Conservation (phyloP, 2,329 filamentous ascomycete genomes). For the Didymella pinodella region DNA sequence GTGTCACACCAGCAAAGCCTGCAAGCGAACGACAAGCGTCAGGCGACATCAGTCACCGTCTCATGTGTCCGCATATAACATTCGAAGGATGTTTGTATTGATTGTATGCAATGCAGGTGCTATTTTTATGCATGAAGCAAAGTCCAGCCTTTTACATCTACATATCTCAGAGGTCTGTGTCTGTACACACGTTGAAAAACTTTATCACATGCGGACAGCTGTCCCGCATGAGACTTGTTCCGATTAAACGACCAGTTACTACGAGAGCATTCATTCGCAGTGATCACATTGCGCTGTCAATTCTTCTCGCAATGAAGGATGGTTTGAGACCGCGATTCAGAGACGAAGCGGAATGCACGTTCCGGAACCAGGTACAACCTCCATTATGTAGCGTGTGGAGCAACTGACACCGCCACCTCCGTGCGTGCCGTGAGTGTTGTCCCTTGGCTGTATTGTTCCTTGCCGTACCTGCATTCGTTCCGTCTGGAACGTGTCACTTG, state of each 20-base stretch:
- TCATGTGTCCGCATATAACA: slow-evolving; percentile 14
- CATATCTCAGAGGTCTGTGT: background rate
- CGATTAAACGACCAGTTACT: background rate
- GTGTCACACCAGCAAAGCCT: slow-evolving; percentile 26
- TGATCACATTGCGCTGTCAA: background rate
- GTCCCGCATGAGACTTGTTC: background rate
- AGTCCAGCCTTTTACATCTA: background rate
- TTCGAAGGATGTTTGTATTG: slow-evolving; percentile 1
- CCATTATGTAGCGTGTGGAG: slow-evolving; percentile 5
- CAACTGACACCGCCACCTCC: slow-evolving; percentile 20
- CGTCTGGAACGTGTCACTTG: background rate
- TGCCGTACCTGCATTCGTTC: slow-evolving; percentile 1
- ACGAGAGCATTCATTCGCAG: background rate
- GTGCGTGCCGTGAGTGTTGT: slow-evolving; percentile 12
- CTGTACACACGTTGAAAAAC: too few species aligned
- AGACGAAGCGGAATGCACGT: slow-evolving; percentile 10
- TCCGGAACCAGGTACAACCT: slow-evolving; percentile 2
- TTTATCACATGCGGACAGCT: background rate
- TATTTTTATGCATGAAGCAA: background rate
- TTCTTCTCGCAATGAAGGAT: background rate
- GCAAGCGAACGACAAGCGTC: slow-evolving; percentile 30
- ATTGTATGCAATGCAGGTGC: slow-evolving; percentile 4
- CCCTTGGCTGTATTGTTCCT: background rate
- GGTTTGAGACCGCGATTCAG: slow-evolving; percentile 19
- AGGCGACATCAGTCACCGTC: slow-evolving; percentile 16